Percentiles rank a stretch among this genome's conserved stretches.
phyloP scores from a whole-genome alignment of 495 filamentous ascomycete species.

The Aspergillus steynii region DNA sequence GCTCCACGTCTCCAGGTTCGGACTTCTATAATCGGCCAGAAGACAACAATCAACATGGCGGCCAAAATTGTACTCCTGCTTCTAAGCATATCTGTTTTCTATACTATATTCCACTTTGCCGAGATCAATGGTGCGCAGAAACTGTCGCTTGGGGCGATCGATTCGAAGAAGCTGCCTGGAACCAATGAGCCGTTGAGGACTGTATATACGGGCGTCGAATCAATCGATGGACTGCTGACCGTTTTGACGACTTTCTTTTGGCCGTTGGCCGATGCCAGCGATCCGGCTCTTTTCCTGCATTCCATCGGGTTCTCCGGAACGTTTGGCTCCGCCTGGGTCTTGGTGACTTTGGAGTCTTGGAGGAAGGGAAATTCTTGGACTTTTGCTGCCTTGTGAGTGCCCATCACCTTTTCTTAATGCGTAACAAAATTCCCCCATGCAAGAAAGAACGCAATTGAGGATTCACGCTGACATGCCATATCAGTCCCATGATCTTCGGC shows the following conservation, averaged over 20 bases:
- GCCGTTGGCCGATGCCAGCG: slow-evolving; percentile 50
- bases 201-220: slow-evolving; percentile 51
- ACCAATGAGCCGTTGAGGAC: slow-evolving; percentile 40
- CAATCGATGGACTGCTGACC: slow-evolving; percentile 48
- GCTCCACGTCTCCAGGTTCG: neutral
- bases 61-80: slow-evolving; percentile 41
- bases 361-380: slow-evolving; percentile 55
- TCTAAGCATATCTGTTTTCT: slow-evolving; percentile 42
- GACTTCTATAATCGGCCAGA: neutral
- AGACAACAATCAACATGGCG: slow-evolving; percentile 8
- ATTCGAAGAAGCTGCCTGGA: slow-evolving; percentile 40
- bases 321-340: slow-evolving; percentile 54
- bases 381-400: slow-evolving; percentile 51
- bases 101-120: slow-evolving; percentile 43
- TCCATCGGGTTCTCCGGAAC: slow-evolving; percentile 54
- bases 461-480: neutral
- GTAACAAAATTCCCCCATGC: too few species aligned
- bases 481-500: slow-evolving; percentile 51
- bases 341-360: slow-evolving; percentile 57
- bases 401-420: neutral
- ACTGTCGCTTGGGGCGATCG: slow-evolving; percentile 28
- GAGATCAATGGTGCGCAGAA: slow-evolving; percentile 42
- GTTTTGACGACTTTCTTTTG: slow-evolving; percentile 57
- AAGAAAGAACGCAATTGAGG: too few species aligned
- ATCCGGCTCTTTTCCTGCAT: slow-evolving; percentile 45